Percentiles rank a stretch among this genome's conserved stretches.
Evolutionary conservation across 2,329 filamentous ascomycete genomes (phyloP).

Genomic region (Davidsoniella neocaledoniae): DNA sequence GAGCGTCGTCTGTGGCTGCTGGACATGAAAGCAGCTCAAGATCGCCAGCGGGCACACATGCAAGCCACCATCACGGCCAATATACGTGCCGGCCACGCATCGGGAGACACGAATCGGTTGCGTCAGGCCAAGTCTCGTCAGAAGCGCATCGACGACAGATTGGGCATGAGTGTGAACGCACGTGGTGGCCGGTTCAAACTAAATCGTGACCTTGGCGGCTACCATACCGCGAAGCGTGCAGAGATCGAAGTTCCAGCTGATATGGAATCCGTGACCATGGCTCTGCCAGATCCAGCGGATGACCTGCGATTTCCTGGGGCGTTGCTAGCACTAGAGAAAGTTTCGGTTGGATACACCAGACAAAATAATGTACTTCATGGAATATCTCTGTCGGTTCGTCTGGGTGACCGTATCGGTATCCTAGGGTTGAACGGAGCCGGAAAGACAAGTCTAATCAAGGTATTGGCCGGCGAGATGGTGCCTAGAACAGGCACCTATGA

Average conservation of each 20-base stretch:
- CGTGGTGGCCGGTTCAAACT: constrained; percentile 66
- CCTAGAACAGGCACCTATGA: constrained; percentile 46
- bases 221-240: constrained; percentile 36
- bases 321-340: constrained; percentile 53
- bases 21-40: constrained; percentile 55
- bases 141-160: constrained; percentile 69
- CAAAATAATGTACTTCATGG: constrained; percentile 30
- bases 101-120: constrained; percentile 70
- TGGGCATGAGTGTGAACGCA: constrained; percentile 57
- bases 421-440: constrained; percentile 67
- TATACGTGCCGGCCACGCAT: constrained; percentile 50
- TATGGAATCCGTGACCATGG: constrained; percentile 38
- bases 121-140: constrained; percentile 72
- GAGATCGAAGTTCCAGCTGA: constrained; percentile 57
- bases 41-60: no score
- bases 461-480: constrained; percentile 44
- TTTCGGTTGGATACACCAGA: constrained; percentile 42
- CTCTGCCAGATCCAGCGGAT: constrained; percentile 40
- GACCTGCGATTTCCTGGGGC: constrained; percentile 61
- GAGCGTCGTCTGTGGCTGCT: constrained; percentile 52
- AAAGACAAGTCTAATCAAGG: constrained; percentile 60
- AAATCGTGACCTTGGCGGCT: constrained; percentile 55
- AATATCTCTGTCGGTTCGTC: constrained; percentile 50
- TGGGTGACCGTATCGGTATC: constrained; percentile 58
- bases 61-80: no score